These are phyloP conservation scores for Erythrobasidium hasegawianum DNA, from an alignment of 1,284 basidiomycete genomes.

Conservation along the genomic window DNA sequence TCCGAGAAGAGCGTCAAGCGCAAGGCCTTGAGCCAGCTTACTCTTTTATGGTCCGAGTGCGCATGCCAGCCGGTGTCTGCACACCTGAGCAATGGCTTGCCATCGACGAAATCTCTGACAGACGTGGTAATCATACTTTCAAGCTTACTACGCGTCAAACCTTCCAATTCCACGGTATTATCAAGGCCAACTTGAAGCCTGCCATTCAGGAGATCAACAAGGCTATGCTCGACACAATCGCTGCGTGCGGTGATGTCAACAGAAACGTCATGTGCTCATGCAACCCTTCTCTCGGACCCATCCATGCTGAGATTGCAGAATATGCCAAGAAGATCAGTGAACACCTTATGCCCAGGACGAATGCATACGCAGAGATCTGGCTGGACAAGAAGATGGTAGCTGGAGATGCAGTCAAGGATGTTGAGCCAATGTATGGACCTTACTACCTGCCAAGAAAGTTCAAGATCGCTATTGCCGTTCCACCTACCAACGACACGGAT, in stretches of 20 bases:
- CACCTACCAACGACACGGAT: constrained; percentile 94
- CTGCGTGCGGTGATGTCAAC: constrained; percentile 97
- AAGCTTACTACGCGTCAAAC: constrained; percentile 98
- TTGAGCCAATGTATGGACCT: constrained; percentile 93
- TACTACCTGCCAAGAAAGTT: constrained; percentile 97
- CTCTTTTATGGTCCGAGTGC: constrained; percentile 97
- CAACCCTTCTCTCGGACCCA: constrained; percentile 77
- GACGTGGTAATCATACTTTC: constrained; percentile 89
- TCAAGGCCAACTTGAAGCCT: constrained; percentile 92
- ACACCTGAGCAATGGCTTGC: constrained; percentile 86
- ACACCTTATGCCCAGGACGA: constrained; percentile 82
- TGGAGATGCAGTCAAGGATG: constrained; percentile 84
- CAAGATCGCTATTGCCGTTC: constrained; percentile 95
- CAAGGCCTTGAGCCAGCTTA: constrained; percentile 94
- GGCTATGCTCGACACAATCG: constrained; percentile 86
- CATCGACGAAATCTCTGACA: constrained; percentile 92
- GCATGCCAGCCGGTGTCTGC: constrained; percentile 94
- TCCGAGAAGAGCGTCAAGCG: constrained; percentile 88
- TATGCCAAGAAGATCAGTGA: constrained; percentile 83
- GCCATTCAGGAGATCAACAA: constrained; percentile 96
- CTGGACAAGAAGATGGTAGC: constrained; percentile 91
- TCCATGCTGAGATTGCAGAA: constrained; percentile 79
- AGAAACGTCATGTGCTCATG: constrained; percentile 84
- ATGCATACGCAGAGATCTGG: constrained; percentile 99
- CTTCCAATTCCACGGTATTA: constrained; percentile 99